Base-by-base conservation (phyloP, 768 basidiomycete genomes). In the Agrocybe praecox region DNA sequence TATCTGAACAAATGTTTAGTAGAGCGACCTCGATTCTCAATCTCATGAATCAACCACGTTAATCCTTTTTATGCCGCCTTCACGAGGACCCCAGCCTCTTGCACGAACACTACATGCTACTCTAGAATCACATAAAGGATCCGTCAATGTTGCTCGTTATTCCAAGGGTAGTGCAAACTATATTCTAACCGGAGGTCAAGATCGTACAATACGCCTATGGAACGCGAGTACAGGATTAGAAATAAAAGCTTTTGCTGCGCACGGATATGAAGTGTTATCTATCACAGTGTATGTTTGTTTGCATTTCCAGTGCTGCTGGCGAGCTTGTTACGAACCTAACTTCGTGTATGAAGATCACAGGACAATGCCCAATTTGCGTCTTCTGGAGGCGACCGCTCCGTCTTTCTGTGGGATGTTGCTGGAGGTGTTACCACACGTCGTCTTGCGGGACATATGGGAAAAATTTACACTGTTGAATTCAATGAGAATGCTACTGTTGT, bases 291-390 rank as follows among this genome's bases (percentile, higher is more conserved):
- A 66, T 66, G 92, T 43, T 56, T 29, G 46, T 33, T 15, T 18
- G 33, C 42, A 60, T 53, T 26, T 23, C 15, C 11, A 36, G 43
- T 6, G 21, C 44, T 43, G 26, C 24, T 54, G 40, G 49, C 6
- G 17, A 22, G 46, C 32, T 8, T 22, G 19, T 34, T 9, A 40
- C 32, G 53, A 14, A n/a, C n/a, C n/a, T n/a, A 32, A 40, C 23
- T 42, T 47, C 24, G 19, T 52, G n/a, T n/a, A n/a, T n/a, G 17
- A 62, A 96, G 92, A 40, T 84, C 94, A 43, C 88, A 94, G 62
- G 96, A 99, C 73, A 99, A 99, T 75, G 87, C 90, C 24, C 89
- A 90, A 65, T 95, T 99, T 64, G 95, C 89, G 14, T 96, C 93
- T 2, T 92, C 89, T 21, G 96, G 96, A 29, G 96, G 96, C 6